These are phyloP conservation scores for Cephaloascus albidus DNA, from an alignment of 805 yeast genomes.

Conservation along the genomic window DNA sequence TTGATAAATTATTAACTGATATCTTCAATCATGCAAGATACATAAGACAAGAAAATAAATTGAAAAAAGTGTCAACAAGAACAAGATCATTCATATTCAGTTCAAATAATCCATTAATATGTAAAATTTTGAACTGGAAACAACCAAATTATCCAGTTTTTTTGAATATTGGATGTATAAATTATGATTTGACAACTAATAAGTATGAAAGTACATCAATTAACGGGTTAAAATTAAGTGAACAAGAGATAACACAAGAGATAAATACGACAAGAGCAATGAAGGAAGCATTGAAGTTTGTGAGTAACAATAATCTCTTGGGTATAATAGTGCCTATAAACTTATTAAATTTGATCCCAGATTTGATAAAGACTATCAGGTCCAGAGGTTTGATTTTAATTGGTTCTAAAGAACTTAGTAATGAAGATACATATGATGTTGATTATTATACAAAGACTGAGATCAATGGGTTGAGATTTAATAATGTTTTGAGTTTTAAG, in stretches of 20 bases:
- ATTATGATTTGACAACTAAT: slow-evolving; percentile 15
- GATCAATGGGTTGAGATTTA: slow-evolving; percentile 60
- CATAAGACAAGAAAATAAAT: slow-evolving; percentile 14
- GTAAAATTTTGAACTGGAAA: slow-evolving; percentile 94
- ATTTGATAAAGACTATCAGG: slow-evolving; percentile 63
- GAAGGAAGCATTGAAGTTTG: slow-evolving; percentile 75
- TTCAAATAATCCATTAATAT: slow-evolving; percentile 80
- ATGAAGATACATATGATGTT: slow-evolving; percentile 20
- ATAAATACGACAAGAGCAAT: slow-evolving; percentile 48
- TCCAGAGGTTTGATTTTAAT: slow-evolving; percentile 77
- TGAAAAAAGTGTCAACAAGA: slow-evolving; percentile 7
- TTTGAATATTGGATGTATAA: slow-evolving; percentile 67
- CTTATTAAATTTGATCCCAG: slow-evolving; percentile 64
- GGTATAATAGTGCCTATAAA: slow-evolving; percentile 76
- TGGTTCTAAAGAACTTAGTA: slow-evolving; percentile 40
- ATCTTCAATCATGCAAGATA: slow-evolving; percentile 71
- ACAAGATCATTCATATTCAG: slow-evolving; percentile 70
- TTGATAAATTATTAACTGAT: slow-evolving; percentile 61
- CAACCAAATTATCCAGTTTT: slow-evolving; percentile 97
- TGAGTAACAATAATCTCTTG: slow-evolving; percentile 71
- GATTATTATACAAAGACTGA: slow-evolving; percentile 31
- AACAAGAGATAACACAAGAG: slow-evolving; percentile 28
- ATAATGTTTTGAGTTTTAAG: slow-evolving; percentile 56
- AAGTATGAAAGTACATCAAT: slow-evolving; percentile 24
- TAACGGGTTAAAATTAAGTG: slow-evolving; percentile 11